Evolutionary conservation across 768 basidiomycete species (phyloP).

Genomic region (Calocera cornea): DNA sequence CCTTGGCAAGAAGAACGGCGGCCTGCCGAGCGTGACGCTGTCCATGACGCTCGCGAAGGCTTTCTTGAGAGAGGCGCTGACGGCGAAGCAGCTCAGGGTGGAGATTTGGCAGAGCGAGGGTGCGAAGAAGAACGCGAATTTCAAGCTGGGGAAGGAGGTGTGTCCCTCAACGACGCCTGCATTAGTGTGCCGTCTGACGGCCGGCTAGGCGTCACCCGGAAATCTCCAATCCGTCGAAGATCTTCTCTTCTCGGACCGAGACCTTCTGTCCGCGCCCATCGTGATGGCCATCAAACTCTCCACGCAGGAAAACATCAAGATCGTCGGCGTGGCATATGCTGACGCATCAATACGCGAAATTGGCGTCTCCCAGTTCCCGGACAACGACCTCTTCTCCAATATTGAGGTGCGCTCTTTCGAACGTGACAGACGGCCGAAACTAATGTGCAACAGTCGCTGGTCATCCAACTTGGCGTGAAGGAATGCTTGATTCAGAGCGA

Average conservation of each 20-base stretch:
- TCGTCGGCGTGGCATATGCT: constrained; percentile 79
- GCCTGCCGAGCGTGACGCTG: constrained; percentile 63
- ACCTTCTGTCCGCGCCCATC: constrained; percentile 71
- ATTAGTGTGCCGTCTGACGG: neutral
- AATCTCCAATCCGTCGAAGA: constrained; percentile 65
- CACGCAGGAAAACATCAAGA: constrained; percentile 46
- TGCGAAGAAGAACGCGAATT: constrained; percentile 60
- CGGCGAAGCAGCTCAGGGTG: constrained; percentile 74
- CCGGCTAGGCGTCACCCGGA: constrained; percentile 50
- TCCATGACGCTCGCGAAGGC: constrained; percentile 62
- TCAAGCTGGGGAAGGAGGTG: constrained; percentile 70
- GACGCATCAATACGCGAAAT: constrained; percentile 76
- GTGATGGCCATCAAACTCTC: constrained; percentile 74
- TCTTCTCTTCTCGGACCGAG: constrained; percentile 67
- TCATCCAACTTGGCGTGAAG: constrained; percentile 95
- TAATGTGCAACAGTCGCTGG: constrained; percentile 48
- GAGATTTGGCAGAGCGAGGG: constrained; percentile 81
- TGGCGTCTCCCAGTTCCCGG: constrained; percentile 81
- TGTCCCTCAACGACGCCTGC: constrained; percentile 10
- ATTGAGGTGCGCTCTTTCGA: constrained; percentile 49
- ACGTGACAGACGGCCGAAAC: neutral
- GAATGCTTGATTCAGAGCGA: constrained; percentile 70
- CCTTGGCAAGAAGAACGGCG: constrained; percentile 42
- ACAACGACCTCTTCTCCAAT: constrained; percentile 92
- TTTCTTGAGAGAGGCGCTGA: constrained; percentile 79